Percentiles rank a stretch among this genome's conserved stretches.
Conservation (phyloP, 805 yeast genomes). For the Lachancea sp. region DNA sequence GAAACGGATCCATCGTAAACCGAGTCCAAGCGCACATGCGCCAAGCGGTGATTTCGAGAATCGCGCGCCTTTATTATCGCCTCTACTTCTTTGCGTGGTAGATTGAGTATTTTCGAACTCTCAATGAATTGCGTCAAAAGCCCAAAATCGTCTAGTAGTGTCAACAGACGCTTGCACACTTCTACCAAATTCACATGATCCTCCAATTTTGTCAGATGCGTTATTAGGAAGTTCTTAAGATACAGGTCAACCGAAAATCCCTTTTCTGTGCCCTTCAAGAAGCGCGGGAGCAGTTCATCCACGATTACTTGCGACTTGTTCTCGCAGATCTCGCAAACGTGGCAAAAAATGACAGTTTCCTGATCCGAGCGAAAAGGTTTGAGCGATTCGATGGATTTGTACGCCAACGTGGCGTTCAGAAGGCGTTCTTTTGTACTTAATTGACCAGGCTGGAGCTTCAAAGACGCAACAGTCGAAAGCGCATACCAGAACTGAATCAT, state of each 20-base stretch:
- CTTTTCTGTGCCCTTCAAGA: slow-evolving; percentile 15
- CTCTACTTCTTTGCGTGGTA: slow-evolving; percentile 36
- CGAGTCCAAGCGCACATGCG: slow-evolving; percentile 42
- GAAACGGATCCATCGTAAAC: slow-evolving; percentile 16
- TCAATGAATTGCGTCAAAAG: slow-evolving; percentile 29
- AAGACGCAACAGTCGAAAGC: slow-evolving; percentile 39
- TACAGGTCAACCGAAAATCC: slow-evolving; percentile 47
- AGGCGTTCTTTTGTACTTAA: slow-evolving; percentile 40
- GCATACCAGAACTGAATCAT: slow-evolving; percentile 48
- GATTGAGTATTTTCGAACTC: slow-evolving; percentile 56
- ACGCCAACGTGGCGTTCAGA: slow-evolving; percentile 44
- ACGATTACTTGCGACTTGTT: slow-evolving; percentile 34
- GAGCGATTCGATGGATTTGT: slow-evolving; percentile 46
- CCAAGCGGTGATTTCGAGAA: slow-evolving; percentile 54
- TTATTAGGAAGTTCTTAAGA: slow-evolving; percentile 48
- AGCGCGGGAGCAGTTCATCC: slow-evolving; percentile 28
- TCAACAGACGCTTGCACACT: slow-evolving; percentile 38
- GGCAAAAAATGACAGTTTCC: slow-evolving; percentile 55
- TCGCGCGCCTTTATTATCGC: slow-evolving; percentile 29
- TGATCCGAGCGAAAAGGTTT: slow-evolving; percentile 54
- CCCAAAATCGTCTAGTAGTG: slow-evolving; percentile 61
- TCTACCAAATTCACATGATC: slow-evolving; percentile 41
- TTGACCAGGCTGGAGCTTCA: slow-evolving; percentile 32
- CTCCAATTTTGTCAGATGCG: slow-evolving; percentile 38
- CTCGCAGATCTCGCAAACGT: slow-evolving; percentile 37